phyloP scores from a whole-genome alignment of 2,329 filamentous ascomycete genomes.

The Phoma sp. region DNA sequence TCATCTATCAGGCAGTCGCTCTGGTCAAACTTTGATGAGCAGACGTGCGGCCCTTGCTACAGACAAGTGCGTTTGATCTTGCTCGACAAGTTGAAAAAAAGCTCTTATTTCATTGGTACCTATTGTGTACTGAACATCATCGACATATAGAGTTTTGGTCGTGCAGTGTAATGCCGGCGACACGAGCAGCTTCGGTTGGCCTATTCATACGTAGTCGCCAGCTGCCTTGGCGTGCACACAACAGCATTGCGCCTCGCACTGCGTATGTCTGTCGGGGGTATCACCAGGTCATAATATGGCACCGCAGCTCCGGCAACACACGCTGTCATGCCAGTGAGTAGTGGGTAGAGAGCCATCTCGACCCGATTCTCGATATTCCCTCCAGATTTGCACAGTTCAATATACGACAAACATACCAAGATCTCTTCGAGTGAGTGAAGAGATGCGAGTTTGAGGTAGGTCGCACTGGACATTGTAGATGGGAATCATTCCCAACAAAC shows the following conservation, averaged over 20 bases:
- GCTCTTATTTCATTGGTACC: too few relatives aligned
- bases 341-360: not conserved
- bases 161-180: not conserved
- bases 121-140: too few relatives aligned
- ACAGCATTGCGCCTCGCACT: not conserved
- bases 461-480: not conserved
- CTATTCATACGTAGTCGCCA: not conserved
- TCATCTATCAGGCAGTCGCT: too few relatives aligned
- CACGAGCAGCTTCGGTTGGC: not conserved
- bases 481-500: not conserved
- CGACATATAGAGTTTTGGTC: not conserved
- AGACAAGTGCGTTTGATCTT: too few relatives aligned
- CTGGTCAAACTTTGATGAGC: too few relatives aligned
- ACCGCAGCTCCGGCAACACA: not conserved
- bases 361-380: not conserved
- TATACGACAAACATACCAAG: constrained; percentile 37
- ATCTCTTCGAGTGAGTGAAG: not conserved
- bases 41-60: too few relatives aligned
- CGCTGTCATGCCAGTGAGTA: not conserved
- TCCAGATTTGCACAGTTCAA: not conserved
- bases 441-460: not conserved
- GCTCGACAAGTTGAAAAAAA: too few relatives aligned
- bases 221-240: not conserved
- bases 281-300: not conserved
- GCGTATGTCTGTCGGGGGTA: not conserved